These are phyloP conservation scores for Gleditsia sinensis DNA, from an alignment of 306 rosid species.

Conservation along the genomic window DNA sequence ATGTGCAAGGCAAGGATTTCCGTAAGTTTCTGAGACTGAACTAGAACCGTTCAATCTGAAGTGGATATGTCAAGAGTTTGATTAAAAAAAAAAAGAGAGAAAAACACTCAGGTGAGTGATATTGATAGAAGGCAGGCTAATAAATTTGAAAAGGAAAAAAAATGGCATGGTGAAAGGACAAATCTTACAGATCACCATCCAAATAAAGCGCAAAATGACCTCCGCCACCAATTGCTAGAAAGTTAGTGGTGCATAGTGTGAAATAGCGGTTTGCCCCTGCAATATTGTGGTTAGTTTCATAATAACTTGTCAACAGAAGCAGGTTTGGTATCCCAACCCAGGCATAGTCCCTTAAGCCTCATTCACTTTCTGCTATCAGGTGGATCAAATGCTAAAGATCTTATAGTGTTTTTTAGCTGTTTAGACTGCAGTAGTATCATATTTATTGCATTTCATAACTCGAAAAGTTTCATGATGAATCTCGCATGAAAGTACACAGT, in stretches of 20 bases:
- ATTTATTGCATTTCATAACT: background rate
- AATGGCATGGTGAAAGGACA: background rate
- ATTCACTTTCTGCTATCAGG: conserved; percentile 8
- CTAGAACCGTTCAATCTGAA: conserved; percentile 88
- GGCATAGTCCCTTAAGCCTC: background rate
- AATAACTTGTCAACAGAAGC: conserved; percentile 9
- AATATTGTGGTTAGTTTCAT: conserved; percentile 28
- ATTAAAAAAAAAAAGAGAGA: background rate
- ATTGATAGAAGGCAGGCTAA: conserved; percentile 7
- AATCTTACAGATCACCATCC: conserved; percentile 87
- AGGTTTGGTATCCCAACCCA: conserved; percentile 22
- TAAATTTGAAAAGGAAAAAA: background rate
- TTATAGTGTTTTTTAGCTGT: background rate
- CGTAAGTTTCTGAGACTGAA: conserved; percentile 82
- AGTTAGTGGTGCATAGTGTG: conserved; percentile 77
- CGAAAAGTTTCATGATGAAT: conserved; percentile 10
- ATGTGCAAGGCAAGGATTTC: conserved; percentile 91
- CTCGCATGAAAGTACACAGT: background rate
- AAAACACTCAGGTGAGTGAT: background rate
- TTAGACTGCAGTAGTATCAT: background rate
- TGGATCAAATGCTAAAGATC: conserved; percentile 7
- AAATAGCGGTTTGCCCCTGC: conserved; percentile 87
- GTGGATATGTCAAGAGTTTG: background rate
- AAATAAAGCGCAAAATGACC: conserved; percentile 86
- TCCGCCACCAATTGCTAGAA: conserved; percentile 88